Percentiles rank a stretch among this genome's conserved stretches.
Evolutionary conservation across 2,329 filamentous ascomycete species (phyloP).

Genomic region (Calonectria multiphialidica): DNA sequence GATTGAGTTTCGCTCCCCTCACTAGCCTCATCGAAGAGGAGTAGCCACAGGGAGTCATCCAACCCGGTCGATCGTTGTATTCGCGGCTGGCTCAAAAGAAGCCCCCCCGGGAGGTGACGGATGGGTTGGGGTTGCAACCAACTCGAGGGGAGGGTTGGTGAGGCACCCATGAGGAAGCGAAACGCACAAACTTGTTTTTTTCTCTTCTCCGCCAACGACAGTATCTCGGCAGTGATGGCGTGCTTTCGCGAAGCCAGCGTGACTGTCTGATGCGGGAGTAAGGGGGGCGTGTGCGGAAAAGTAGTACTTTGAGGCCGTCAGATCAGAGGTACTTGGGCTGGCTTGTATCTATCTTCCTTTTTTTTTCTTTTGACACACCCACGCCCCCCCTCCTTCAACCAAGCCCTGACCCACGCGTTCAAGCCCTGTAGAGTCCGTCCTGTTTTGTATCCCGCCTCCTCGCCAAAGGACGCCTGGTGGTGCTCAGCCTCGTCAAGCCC

Average conservation of each 20-base stretch:
- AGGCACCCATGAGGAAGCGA: conserved; percentile 2
- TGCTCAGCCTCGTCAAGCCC: conserved; percentile 29
- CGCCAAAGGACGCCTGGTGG: background rate
- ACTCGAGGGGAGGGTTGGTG: background rate
- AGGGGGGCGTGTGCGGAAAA: background rate
- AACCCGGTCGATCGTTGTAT: background rate
- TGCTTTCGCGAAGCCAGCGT: conserved; percentile 8
- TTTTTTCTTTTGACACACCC: background rate
- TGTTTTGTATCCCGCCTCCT: background rate
- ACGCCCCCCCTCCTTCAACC: conserved; percentile 1
- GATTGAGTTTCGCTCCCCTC: background rate
- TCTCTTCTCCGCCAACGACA: background rate
- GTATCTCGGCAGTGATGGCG: conserved; percentile 16
- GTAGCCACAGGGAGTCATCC: conserved; percentile 1
- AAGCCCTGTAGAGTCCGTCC: conserved; percentile 11
- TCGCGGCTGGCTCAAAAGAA: conserved; percentile 13
- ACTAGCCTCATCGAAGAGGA: background rate
- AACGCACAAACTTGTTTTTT: conserved; percentile 9
- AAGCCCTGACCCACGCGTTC: conserved; percentile 28
- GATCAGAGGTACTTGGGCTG: conserved; percentile 32
- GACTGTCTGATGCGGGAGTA: background rate
- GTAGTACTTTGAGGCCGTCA: conserved; percentile 35
- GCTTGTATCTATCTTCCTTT: no score
- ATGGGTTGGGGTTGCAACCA: conserved; percentile 42
- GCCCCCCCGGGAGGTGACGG: conserved; percentile 18